phyloP scores from a whole-genome alignment of 163 green algal genomes.

The Volvox carteri region DNA sequence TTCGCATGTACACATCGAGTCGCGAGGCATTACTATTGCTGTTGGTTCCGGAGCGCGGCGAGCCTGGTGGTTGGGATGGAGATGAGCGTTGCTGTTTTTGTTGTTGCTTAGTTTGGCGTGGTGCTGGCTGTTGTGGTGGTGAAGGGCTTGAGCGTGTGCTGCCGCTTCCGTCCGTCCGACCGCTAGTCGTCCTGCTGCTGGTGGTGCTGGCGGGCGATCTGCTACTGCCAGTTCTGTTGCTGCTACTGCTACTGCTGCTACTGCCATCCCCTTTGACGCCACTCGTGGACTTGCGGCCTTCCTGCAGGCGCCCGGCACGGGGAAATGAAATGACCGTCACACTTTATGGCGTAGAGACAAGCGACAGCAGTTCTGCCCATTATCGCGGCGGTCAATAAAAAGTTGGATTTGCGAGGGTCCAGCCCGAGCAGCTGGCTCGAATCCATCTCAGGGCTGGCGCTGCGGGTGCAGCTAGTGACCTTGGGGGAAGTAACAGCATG shows the following conservation, averaged over 20 bases:
- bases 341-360: too few species aligned
- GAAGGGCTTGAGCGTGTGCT: background rate
- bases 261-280: slow-evolving; percentile 19
- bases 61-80: background rate
- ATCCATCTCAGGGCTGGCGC: too few species aligned
- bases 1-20: slow-evolving; percentile 27
- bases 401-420: too few species aligned
- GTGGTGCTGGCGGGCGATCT: background rate
- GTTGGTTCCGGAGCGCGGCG: background rate
- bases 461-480: too few species aligned
- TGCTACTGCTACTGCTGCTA: background rate
- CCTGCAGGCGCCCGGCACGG: too few species aligned
- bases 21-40: background rate
- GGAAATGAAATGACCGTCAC: too few species aligned
- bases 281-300: slow-evolving; percentile 44
- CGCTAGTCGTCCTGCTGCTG: slow-evolving; percentile 21
- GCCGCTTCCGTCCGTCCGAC: background rate
- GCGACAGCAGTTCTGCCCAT: too few species aligned
- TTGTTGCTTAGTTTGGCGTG: background rate
- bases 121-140: background rate
- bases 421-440: too few species aligned
- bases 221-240: background rate
- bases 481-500: too few species aligned
- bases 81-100: background rate
- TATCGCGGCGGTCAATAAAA: too few species aligned